Base-by-base conservation (phyloP, 129 eudicot genomes). In the Escallonia rubra region DNA sequence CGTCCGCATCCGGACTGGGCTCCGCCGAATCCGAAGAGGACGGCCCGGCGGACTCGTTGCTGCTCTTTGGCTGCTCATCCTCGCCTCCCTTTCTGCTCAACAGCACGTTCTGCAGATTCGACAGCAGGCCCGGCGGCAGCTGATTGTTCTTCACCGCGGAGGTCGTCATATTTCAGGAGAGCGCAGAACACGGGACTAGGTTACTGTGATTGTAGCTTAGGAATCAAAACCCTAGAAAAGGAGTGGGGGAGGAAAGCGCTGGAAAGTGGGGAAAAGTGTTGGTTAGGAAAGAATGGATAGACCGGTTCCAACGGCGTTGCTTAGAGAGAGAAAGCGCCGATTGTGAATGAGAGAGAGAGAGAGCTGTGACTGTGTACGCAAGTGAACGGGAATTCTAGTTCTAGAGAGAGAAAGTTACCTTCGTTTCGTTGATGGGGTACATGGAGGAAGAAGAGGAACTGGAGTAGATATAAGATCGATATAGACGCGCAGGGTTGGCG, bases 111-210 rank as follows among this genome's bases (percentile, higher is more conserved):
- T 89, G 87, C 0, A 93, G 86, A 81, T 89, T 93, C 53, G 91
- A 81, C 38, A 93, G 89, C 64, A 93, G 60, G 65, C 93, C 93
- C 6, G 98, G 92, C 55, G 98, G 98, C 78, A 93, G 66, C 48
- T 76, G 62, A 66, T 78, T 80, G 63, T 74, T 76, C 78, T 74
- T 85, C 65, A 68, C 63, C 15, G 72, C 74, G 39, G 78, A 72
- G 56, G 80, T 75, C 59, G 63, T 71, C 86, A 82, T 84, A 64
- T 34, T 61, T 34, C 14, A 39, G 15, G 53, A 2, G 11, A 62
- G 16, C 41, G 7, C 41, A 10, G 44, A 46, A 57, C 43, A 77
- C 44, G 4, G 62, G 49, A 57, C 14, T 23, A 6, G 14, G 12
- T 41, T 4, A 42, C 47, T n/a, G 2, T 13, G 15, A 16, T 56